Evolutionary conservation across 1,284 basidiomycete genomes (phyloP).

Genomic region (Trichosporon sp.): DNA sequence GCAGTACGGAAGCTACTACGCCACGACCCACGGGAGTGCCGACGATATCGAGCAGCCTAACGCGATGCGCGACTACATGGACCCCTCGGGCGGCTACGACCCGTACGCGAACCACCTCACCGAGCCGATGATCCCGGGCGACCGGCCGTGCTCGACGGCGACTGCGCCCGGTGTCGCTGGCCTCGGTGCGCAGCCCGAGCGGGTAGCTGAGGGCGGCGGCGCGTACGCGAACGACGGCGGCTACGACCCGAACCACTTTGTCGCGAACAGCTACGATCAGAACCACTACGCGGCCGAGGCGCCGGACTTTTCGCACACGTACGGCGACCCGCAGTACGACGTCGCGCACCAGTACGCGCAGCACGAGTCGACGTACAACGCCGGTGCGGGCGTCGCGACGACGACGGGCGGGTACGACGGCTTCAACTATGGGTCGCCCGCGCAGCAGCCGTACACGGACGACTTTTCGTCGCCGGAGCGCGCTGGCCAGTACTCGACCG

Average conservation of each 20-base stretch:
- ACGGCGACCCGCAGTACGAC: slow-evolving; percentile 43
- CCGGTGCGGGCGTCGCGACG: background rate
- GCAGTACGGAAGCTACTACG: slow-evolving; percentile 45
- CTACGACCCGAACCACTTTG: slow-evolving; percentile 7
- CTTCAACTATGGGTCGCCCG: background rate
- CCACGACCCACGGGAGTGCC: slow-evolving; percentile 22
- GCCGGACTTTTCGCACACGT: slow-evolving; percentile 18
- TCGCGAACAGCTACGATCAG: slow-evolving; percentile 13
- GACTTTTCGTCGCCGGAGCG: background rate
- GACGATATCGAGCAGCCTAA: slow-evolving; percentile 18
- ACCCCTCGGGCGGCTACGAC: slow-evolving; percentile 48
- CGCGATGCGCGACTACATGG: slow-evolving; percentile 40
- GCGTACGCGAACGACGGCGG: slow-evolving; percentile 16
- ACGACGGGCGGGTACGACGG: slow-evolving; percentile 20
- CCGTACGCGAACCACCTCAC: slow-evolving; percentile 39
- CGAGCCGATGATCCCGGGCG: slow-evolving; percentile 14
- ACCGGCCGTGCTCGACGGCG: slow-evolving; percentile 29
- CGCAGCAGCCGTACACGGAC: background rate
- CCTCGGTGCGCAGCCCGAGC: slow-evolving; percentile 27
- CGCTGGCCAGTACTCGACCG: background rate
- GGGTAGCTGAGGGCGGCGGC: background rate
- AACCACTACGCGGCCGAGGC: slow-evolving; percentile 10
- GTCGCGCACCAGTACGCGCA: slow-evolving; percentile 32
- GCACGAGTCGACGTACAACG: background rate
- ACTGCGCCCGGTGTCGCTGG: slow-evolving; percentile 36